Base-by-base conservation (phyloP, 305 asterid species). In the Fraxinus platypoda region DNA sequence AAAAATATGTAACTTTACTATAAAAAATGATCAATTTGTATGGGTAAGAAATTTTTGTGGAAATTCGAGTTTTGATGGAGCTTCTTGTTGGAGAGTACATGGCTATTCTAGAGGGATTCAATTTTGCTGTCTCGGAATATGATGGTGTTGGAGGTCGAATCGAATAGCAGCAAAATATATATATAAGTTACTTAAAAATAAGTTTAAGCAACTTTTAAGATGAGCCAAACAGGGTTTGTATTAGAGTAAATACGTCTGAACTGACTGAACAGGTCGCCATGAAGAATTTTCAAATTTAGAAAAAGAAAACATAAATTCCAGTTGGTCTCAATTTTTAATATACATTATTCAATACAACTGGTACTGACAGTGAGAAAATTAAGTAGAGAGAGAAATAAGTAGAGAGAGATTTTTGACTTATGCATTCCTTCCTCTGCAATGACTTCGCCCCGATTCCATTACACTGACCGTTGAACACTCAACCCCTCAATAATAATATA, bases 391-490 rank as follows among this genome's bases (percentile, higher is more conserved):
- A 81, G 86, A 81, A 74, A 75, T 46, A 49, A 49, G 26, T 43
- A 52, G 35, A 75, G 59, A 54, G 74, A 81, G 86, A 78, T 78
- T 79, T 85, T 87, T 87, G 90, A 85, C 88, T 17, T 78, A 31
- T 76, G 86, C 79, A 87, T 72, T 84, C 72, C 81, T 80, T 49
- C 59, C 8, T 49, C 59, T 49, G 59, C 59, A 49, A 49, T 17
- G 59, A 49, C 25, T 54, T 54, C 64, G 83, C 17, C 84, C 83
- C 34, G 4, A 34, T 80, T 79, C 81, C 73, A 75, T 74, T 34
- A 80, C 86, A 41, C 83, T 52, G 85, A 71, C 82, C 82, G 64
- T 85, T 80, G 78, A 76, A 73, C 46, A 62, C 78, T 75, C 75
- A 28, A 2, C 8, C 12, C 85, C 31, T 70, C 35, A 70, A 82